These are phyloP conservation scores for Pseudogymnoascus sp. DNA, from an alignment of 2,329 filamentous ascomycete genomes.

Conservation along the genomic window DNA sequence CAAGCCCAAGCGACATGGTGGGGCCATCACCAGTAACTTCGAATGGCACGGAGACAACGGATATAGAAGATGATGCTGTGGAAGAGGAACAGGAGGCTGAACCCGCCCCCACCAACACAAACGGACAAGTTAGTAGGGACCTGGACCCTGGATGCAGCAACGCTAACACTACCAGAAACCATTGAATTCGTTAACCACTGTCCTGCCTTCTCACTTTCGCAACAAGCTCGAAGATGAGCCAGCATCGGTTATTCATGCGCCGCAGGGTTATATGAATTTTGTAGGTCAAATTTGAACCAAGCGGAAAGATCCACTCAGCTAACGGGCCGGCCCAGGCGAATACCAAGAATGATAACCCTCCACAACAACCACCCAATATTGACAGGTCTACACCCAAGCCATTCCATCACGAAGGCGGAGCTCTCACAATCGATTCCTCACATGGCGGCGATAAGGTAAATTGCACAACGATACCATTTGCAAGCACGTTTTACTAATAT, in stretches of 20 bases:
- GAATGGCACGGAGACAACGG: constrained; percentile 73
- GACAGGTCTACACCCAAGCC: constrained; percentile 11
- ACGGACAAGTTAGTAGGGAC: background rate
- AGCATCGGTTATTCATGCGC: constrained; percentile 85
- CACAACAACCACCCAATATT: constrained; percentile 13
- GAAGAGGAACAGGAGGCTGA: constrained; percentile 47
- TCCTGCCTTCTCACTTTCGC: constrained; percentile 50
- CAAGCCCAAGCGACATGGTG: constrained; percentile 61
- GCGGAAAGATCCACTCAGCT: background rate
- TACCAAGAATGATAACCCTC: constrained; percentile 17
- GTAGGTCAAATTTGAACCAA: constrained; percentile 39
- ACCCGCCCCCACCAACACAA: constrained; percentile 30
- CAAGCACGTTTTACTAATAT: background rate
- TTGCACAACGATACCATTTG: background rate
- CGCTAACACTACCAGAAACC: background rate
- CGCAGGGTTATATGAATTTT: constrained; percentile 74
- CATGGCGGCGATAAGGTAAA: constrained; percentile 23
- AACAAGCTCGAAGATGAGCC: constrained; percentile 65
- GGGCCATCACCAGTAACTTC: constrained; percentile 81
- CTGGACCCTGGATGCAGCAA: background rate
- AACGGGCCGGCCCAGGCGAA: constrained; percentile 14
- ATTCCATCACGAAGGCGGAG: background rate
- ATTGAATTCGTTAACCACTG: constrained; percentile 39
- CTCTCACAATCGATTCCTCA: constrained; percentile 12
- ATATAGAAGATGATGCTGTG: constrained; percentile 70